Evolutionary conservation across 495 filamentous ascomycete genomes (phyloP), one percentile per base, ranked within the genome.

Genomic region (Pyronema domesticum): DNA sequence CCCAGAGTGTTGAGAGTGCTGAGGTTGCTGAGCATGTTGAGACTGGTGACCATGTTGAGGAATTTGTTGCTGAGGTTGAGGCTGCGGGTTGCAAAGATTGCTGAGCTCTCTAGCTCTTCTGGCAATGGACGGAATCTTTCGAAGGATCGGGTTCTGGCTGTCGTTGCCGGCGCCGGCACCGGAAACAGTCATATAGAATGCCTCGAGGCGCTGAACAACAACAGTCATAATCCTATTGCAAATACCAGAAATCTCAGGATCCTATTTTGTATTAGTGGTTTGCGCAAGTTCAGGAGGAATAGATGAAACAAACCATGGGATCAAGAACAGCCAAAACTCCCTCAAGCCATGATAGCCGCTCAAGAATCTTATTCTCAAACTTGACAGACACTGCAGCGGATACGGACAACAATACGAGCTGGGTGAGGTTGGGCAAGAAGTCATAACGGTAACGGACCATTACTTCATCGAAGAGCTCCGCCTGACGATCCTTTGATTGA

Each of bases 311-410:
- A 72, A 80, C 76, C 64, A 75, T 64, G 53, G 65, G 62, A 17
- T 68, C 60, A 35, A 76, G 55, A 48, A 68, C 68, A 23, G 62
- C 58, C 37, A 96, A 70, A 37, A 88, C 78, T 23, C 75, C 72
- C 55, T 93, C 83, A 48, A 95, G 71, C 85, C 88, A 91, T 23
- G 69, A 67, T 7, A 98, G 70, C 56, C 86, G 85, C 66, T 86
- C 72, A 42, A 69, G 59, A 35, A 83, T 62, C 59, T 82, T 76
- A 34, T 75, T 76, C 30, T 81, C 71, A 56, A 95, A 72, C 23
- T 81, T 74, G 7, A 77, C 73, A 30, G 84, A 84, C 13, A 96
- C 76, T 11, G 85, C 86, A 2, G 86, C 85, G 46, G 81, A 82
- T 35, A 93, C 81, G 0, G 88, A 94, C 19, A 96, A 76, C 6